phyloP scores from a whole-genome alignment of 306 rosid species.

The Trichosanthes cucumerina region DNA sequence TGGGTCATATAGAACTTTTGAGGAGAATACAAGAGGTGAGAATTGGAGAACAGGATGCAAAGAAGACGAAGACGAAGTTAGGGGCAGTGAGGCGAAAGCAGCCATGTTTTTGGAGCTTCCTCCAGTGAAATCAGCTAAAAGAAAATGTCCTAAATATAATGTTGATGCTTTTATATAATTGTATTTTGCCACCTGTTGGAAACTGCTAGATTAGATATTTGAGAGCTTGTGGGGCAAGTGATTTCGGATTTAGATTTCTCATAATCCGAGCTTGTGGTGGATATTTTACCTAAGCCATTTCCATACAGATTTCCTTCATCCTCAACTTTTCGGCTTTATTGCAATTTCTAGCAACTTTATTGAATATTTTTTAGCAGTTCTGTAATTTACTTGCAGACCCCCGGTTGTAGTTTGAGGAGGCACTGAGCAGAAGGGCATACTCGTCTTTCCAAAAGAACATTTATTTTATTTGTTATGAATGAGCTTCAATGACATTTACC shows the following conservation, averaged over 20 bases:
- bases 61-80: slow-evolving; percentile 34
- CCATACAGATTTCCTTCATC: slow-evolving; percentile 33
- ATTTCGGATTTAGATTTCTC: slow-evolving; percentile 27
- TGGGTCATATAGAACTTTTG: slow-evolving; percentile 28
- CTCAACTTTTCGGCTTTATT: slow-evolving; percentile 14
- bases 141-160: background rate
- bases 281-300: slow-evolving; percentile 15
- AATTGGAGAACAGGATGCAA: slow-evolving; percentile 26
- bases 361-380: background rate
- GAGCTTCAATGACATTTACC: no score
- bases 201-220: slow-evolving; percentile 5
- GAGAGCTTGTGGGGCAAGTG: background rate
- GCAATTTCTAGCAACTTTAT: background rate
- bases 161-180: background rate
- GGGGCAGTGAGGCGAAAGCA: slow-evolving; percentile 40
- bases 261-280: slow-evolving; percentile 71
- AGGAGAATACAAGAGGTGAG: slow-evolving; percentile 26
- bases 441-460: background rate
- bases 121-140: slow-evolving; percentile 12
- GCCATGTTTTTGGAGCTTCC: slow-evolving; percentile 35
- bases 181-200: slow-evolving; percentile 17
- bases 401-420: background rate
- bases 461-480: no score
- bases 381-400: background rate
- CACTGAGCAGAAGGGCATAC: background rate